Evolutionary conservation across 2,329 filamentous ascomycete species (phyloP).

Genomic region (Colletotrichum tanaceti): DNA sequence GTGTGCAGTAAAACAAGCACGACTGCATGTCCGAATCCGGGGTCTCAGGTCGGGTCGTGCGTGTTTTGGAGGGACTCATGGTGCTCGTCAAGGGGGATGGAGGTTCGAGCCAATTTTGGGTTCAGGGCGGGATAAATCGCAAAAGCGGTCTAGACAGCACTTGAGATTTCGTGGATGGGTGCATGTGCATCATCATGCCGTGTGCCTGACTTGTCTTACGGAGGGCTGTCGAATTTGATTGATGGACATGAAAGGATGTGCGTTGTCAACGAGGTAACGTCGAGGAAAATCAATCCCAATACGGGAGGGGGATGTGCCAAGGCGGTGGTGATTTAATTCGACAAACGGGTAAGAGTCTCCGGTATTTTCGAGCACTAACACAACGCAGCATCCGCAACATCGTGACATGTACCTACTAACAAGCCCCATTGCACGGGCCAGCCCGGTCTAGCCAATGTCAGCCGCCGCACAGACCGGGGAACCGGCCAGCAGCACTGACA

Average conservation of each 20-base stretch:
- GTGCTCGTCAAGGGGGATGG: background rate
- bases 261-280: slow-evolving; percentile 20
- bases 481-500: slow-evolving; percentile 10
- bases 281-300: background rate
- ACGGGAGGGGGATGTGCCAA: background rate
- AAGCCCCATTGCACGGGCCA: slow-evolving; percentile 18
- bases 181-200: slow-evolving; percentile 17
- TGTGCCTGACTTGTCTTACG: slow-evolving; percentile 19
- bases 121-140: background rate
- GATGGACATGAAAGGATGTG: slow-evolving; percentile 4
- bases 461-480: slow-evolving; percentile 26
- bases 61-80: background rate
- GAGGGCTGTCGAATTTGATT: slow-evolving; percentile 1
- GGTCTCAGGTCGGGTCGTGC: background rate
- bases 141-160: slow-evolving; percentile 10
- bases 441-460: slow-evolving; percentile 32
- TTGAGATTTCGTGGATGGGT: background rate
- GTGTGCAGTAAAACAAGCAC: no score
- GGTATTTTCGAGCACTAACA: background rate
- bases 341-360: slow-evolving; percentile 36
- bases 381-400: no score
- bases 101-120: slow-evolving; percentile 14
- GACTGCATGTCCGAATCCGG: background rate
- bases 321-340: background rate
- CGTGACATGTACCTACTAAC: no score